Conservation (phyloP, 257 asterid species). For the Solanum ossicruentum region DNA sequence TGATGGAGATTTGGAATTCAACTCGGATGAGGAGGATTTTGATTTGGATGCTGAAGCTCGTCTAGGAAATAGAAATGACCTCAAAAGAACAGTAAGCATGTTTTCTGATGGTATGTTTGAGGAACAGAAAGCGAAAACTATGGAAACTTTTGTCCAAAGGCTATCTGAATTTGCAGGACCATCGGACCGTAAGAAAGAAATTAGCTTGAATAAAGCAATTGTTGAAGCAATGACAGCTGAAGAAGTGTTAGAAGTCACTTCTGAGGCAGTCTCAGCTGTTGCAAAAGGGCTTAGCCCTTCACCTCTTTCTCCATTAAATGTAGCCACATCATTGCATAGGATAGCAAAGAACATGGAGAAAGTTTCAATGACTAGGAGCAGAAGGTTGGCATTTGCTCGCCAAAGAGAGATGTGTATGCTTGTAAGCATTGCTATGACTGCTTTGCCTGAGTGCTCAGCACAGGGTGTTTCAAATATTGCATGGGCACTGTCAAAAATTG, state of each 20-base stretch:
- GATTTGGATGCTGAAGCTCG: conserved; percentile 9
- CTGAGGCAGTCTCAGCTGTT: conserved; percentile 63
- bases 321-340: conserved; percentile 86
- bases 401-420: conserved; percentile 87
- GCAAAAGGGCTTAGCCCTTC: conserved; percentile 91
- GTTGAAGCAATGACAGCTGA: conserved; percentile 81
- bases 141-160: conserved; percentile 64
- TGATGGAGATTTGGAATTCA: conserved; percentile 33
- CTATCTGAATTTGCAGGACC: conserved; percentile 89
- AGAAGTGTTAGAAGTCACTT: conserved; percentile 71
- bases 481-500: conserved; percentile 90
- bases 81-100: conserved; percentile 36
- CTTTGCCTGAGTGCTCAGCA: conserved; percentile 80
- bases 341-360: conserved; percentile 98
- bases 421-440: conserved; percentile 85
- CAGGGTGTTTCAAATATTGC: conserved; percentile 90
- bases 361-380: conserved; percentile 51
- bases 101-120: conserved; percentile 74
- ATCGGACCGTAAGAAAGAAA: conserved; percentile 72
- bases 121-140: conserved; percentile 45
- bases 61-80: conserved; percentile 18
- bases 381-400: conserved; percentile 71
- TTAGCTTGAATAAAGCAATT: conserved; percentile 61
- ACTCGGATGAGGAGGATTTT: conserved; percentile 16
- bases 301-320: conserved; percentile 80